Base-by-base conservation (phyloP, 345 rosid genomes). In the Physaria fendleri region DNA sequence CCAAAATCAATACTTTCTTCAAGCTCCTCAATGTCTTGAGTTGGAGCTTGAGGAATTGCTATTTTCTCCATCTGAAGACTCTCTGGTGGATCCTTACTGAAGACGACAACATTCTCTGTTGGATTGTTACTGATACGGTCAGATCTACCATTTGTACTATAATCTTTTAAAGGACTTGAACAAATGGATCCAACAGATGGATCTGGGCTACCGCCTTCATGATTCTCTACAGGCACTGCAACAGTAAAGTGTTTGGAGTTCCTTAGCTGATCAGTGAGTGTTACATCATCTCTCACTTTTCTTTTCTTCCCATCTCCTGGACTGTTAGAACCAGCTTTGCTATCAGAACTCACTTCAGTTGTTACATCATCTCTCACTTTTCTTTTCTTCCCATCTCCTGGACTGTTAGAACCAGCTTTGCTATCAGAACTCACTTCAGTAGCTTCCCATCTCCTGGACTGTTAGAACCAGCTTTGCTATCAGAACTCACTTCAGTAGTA, bases 21-120 rank as follows among this genome's bases (percentile, higher is more conserved):
- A 61, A 87, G 95, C 64, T 89, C 94, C 65, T 85, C 87, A 45
- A 71, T 78, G 81, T 83, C 96, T 68, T 80, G 81, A 8, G 51
- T 59, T 47, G 59, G 61, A 53, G 82, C 78, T 72, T 79, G 91
- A 64, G 58, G 74, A 50, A 71, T 58, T 68, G 72, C 66, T 55
- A 85, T 73, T 71, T 73, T 79, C 71, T 82, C 88, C 39, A 84
- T 67, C 9, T 85, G 91, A 45, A 78, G 45, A 65, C 81, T 82
- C 73, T 86, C 95, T 43, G 79, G 82, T 59, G 78, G 83, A 65
- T 66, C 78, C 47, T 71, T 79, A 56, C 59, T 74, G 44, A 80
- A 59, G 47, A 59, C 46, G 61, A 58, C 80, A 40, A 41, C 69
- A 23, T 44, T 67, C 46, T 69, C 70, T 56, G 47, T 38, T 23